phyloP scores from a whole-genome alignment of 257 asterid genomes.

The Solanum dulcamara region DNA sequence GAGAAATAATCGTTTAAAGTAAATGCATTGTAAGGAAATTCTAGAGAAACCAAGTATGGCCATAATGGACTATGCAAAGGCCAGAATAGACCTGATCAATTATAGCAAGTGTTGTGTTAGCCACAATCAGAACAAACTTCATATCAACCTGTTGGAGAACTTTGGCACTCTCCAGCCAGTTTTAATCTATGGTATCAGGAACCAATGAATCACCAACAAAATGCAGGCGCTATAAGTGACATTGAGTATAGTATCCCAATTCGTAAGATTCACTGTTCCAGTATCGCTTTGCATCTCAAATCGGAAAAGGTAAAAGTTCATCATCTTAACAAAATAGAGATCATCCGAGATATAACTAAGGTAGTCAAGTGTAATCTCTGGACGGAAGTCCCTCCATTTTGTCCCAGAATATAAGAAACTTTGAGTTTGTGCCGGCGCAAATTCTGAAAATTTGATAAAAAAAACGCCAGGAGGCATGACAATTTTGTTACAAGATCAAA shows the following conservation, averaged over 20 bases:
- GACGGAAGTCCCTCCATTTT: slow-evolving; percentile 64
- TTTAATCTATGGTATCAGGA: no score
- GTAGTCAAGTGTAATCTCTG: slow-evolving; percentile 45
- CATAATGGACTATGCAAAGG: no score
- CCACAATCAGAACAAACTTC: slow-evolving; percentile 84
- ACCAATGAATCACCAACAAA: slow-evolving; percentile 48
- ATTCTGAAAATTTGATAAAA: slow-evolving; percentile 26
- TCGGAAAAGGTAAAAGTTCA: no score
- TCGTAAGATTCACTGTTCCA: slow-evolving; percentile 9
- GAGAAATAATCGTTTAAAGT: no score
- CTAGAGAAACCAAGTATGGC: no score
- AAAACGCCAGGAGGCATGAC: not conserved
- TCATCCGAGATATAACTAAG: slow-evolving; percentile 2
- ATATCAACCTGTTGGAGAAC: no score
- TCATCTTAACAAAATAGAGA: no score
- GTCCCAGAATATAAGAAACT: slow-evolving; percentile 20
- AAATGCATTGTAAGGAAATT: no score
- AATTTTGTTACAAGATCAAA: not conserved
- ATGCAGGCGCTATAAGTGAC: slow-evolving; percentile 50
- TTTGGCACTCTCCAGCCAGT: no score
- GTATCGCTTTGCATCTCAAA: no score
- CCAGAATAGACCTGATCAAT: no score
- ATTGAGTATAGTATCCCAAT: slow-evolving; percentile 50
- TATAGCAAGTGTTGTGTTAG: slow-evolving; percentile 50
- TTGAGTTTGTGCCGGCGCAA: slow-evolving; percentile 15